Conservation (phyloP, 495 filamentous ascomycete species). For the Hypoxylon intermedium region DNA sequence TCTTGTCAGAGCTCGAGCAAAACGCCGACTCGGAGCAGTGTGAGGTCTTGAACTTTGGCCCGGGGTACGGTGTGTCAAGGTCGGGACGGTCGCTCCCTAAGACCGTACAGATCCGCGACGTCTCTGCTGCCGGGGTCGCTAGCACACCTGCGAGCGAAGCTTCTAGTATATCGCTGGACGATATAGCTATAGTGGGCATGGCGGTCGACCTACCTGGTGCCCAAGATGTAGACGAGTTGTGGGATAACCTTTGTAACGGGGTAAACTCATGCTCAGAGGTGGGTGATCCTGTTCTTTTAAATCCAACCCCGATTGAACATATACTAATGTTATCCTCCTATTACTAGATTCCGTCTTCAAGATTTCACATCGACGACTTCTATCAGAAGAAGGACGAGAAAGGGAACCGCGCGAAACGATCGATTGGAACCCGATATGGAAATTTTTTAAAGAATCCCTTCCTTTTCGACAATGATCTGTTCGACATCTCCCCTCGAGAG, state of each 20-base stretch:
- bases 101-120: background rate
- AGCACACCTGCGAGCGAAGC: background rate
- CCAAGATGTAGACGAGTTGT: slow-evolving; percentile 13
- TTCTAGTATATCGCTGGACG: background rate
- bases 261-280: slow-evolving; percentile 3
- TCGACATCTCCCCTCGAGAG: slow-evolving; percentile 52
- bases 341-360: slow-evolving; percentile 14
- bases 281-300: background rate
- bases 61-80: background rate
- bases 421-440: slow-evolving; percentile 1
- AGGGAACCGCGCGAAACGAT: slow-evolving; percentile 6
- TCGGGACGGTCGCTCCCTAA: background rate
- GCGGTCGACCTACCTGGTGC: slow-evolving; percentile 9
- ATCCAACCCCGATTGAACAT: no score
- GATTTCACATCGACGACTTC: slow-evolving; percentile 12
- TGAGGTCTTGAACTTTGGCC: background rate
- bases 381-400: slow-evolving; percentile 5
- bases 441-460: slow-evolving; percentile 24
- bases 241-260: slow-evolving; percentile 18
- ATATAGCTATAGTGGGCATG: slow-evolving; percentile 22
- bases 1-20: background rate
- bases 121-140: background rate
- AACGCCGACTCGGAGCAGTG: background rate
- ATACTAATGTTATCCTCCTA: no score
- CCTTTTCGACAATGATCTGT: slow-evolving; percentile 58